These are phyloP conservation scores for Haemoproteus tartakovskyi DNA, from an alignment of 169 alveolate species.

Conservation along the genomic window DNA sequence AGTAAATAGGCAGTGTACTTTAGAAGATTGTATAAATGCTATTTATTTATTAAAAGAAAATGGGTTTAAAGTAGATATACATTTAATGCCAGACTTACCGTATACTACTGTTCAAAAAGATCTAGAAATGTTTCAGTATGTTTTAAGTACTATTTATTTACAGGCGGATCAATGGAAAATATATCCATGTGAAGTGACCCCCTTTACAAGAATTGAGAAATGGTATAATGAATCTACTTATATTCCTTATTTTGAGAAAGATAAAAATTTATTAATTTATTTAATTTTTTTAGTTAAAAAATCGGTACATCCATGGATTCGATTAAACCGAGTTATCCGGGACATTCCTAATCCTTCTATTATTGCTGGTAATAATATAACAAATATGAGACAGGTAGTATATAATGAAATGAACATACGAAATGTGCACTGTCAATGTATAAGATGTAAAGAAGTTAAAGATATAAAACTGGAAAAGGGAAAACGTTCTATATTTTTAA, in stretches of 20 bases:
- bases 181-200: constrained; percentile 93
- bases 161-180: constrained; percentile 96
- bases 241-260: constrained; percentile 88
- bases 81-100: constrained; percentile 93
- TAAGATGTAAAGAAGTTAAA: constrained; percentile 91
- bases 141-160: constrained; percentile 80
- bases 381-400: constrained; percentile 89
- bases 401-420: constrained; percentile 78
- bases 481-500: constrained; percentile 57
- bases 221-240: constrained; percentile 85
- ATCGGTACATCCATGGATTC: constrained; percentile 92
- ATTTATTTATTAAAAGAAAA: constrained; percentile 86
- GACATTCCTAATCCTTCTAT: constrained; percentile 93
- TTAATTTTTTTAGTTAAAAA: constrained; percentile 83
- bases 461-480: constrained; percentile 67
- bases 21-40: constrained; percentile 83
- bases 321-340: constrained; percentile 90
- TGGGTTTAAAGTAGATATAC: constrained; percentile 92
- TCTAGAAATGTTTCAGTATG: constrained; percentile 84
- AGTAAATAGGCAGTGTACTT: constrained; percentile 84
- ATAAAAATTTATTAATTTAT: constrained; percentile 74
- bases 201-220: constrained; percentile 87
- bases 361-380: constrained; percentile 90
- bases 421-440: constrained; percentile 87
- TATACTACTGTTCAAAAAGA: constrained; percentile 83